Evolutionary conservation across 2,329 filamentous ascomycete species (phyloP).

Genomic region (Cladosporium sp.): DNA sequence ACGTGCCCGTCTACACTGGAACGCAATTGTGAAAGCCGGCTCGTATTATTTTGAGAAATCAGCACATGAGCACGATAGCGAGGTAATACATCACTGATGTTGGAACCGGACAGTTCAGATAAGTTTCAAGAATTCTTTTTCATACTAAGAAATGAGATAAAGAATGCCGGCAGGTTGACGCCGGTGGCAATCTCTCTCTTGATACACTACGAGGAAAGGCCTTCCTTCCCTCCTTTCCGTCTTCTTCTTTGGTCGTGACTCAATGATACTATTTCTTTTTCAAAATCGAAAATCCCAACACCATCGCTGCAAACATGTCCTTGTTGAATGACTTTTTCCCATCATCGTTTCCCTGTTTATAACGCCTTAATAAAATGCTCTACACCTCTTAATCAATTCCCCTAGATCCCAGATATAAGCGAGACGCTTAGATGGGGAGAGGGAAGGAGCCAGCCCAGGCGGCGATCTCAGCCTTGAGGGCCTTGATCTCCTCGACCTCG

Average conservation of each 20-base stretch:
- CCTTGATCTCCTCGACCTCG: constrained; percentile 74
- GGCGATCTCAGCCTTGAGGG: constrained; percentile 83
- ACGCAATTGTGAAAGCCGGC: no score
- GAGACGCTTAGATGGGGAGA: constrained; percentile 53
- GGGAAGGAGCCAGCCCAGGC: constrained; percentile 87
- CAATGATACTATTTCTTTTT: neutral
- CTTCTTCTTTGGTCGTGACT: neutral
- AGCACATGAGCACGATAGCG: no score
- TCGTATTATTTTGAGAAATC: no score
- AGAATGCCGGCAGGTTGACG: constrained; percentile 11
- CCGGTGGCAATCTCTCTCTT: neutral
- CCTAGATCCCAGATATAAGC: neutral
- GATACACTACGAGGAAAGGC: neutral
- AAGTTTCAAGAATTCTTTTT: no score
- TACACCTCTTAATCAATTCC: neutral
- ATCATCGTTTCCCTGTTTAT: neutral
- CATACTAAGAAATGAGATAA: neutral
- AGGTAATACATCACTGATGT: neutral
- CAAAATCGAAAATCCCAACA: constrained; percentile 2
- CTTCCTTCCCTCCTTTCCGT: neutral
- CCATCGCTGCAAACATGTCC: constrained; percentile 10
- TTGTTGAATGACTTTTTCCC: constrained; percentile 12
- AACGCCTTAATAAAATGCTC: constrained; percentile 3
- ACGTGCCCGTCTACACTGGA: neutral
- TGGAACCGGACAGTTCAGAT: no score